Evolutionary conservation across 441 rosid genomes (phyloP).

Genomic region (Aleurites moluccanus): DNA sequence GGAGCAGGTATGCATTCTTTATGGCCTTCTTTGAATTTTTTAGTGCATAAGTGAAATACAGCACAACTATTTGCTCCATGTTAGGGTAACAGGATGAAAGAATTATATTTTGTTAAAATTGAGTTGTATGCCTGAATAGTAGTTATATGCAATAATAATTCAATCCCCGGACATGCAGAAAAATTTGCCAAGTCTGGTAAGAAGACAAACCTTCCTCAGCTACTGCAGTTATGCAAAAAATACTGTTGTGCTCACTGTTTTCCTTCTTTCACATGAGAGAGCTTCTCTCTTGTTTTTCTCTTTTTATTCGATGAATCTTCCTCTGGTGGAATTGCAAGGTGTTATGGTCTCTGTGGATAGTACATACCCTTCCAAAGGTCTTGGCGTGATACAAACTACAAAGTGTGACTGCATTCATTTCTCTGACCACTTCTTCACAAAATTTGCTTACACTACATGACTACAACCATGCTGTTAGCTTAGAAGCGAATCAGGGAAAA

Average conservation of each 20-base stretch:
- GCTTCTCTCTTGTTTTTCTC: background rate
- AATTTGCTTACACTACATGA: background rate
- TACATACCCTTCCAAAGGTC: background rate
- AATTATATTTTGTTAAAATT: background rate
- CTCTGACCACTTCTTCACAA: background rate
- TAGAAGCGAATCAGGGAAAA: background rate
- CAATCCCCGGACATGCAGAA: background rate
- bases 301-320: background rate
- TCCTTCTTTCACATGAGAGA: background rate
- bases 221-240: background rate
- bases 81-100: background rate
- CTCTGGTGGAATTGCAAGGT: background rate
- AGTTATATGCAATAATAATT: background rate
- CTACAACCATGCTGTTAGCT: background rate
- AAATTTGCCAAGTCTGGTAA: background rate
- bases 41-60: background rate
- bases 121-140: background rate
- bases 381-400: background rate
- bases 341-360: background rate
- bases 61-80: background rate
- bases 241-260: background rate
- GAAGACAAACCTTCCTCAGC: background rate
- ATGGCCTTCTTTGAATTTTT: background rate
- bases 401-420: background rate
- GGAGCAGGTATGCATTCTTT: constrained; percentile 53